phyloP scores from a whole-genome alignment of 192 early-diverging fungal genomes.

The Dispira parvispora region DNA sequence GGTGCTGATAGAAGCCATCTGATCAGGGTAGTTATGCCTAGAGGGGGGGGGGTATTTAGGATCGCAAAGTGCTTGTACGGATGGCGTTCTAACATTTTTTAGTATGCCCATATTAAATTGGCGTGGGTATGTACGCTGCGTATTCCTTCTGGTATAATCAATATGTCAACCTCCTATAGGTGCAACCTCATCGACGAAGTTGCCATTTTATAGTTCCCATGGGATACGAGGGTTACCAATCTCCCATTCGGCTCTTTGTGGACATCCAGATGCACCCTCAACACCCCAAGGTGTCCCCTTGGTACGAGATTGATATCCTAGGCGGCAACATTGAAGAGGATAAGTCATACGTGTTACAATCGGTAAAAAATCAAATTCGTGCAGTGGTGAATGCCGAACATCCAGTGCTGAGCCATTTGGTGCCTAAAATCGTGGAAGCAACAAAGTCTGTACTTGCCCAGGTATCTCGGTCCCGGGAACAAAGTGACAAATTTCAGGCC shows the following conservation, averaged over 20 bases:
- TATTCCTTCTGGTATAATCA: no score
- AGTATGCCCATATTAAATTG: no score
- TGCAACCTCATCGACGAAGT: not conserved
- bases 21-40: no score
- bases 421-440: not conserved
- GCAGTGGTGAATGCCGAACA: not conserved
- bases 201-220: not conserved
- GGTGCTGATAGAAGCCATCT: no score
- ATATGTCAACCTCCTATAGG: not conserved
- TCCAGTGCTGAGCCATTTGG: not conserved
- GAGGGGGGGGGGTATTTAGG: no score
- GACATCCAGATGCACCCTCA: not conserved
- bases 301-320: conserved; percentile 1
- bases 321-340: not conserved
- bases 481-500: not conserved
- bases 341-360: not conserved
- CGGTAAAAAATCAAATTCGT: not conserved
- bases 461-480: not conserved
- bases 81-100: no score
- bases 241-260: not conserved
- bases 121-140: no score
- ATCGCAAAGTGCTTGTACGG: no score
- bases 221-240: not conserved
- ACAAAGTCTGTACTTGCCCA: not conserved
- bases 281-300: not conserved